A percentile compares a stretch with the other conserved stretches of the same genome.
Conservation (phyloP, 345 rosid species). For the Corchorus capsularis region DNA sequence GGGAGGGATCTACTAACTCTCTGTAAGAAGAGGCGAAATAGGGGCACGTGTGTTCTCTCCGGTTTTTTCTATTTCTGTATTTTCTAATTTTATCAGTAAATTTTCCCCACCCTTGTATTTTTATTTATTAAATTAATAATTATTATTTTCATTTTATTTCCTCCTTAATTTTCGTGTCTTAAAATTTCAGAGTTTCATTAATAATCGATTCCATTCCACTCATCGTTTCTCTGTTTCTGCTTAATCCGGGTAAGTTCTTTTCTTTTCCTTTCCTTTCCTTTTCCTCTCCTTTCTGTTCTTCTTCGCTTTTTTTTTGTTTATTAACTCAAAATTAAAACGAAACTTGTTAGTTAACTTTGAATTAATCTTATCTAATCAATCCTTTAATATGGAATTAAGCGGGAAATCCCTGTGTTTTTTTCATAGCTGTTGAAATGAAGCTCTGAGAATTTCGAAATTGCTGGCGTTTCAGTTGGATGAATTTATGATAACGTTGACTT, state of each 20-base stretch:
- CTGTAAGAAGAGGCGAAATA: conserved; percentile 16
- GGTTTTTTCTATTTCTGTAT: background rate
- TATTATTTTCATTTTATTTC: conserved; percentile 3
- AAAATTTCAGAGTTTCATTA: conserved; percentile 16
- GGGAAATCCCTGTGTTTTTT: background rate
- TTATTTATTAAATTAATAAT: background rate
- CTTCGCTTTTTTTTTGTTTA: no score
- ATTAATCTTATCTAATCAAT: background rate
- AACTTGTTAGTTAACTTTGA: background rate
- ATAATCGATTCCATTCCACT: background rate
- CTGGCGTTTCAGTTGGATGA: background rate
- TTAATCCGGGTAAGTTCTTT: conserved; percentile 30
- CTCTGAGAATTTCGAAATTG: conserved; percentile 4
- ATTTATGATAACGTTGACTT: background rate
- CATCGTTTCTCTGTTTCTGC: conserved; percentile 1
- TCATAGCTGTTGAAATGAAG: background rate
- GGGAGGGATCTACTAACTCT: conserved; percentile 25
- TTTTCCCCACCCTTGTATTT: conserved; percentile 13
- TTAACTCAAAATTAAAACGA: background rate
- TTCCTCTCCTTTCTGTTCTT: background rate
- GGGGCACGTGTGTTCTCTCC: conserved; percentile 32
- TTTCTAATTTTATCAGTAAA: conserved; percentile 23
- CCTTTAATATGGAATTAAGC: conserved; percentile 6
- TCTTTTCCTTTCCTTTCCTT: conserved; percentile 4
- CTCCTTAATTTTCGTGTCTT: background rate